phyloP scores from a whole-genome alignment of 1,284 basidiomycete genomes.

The Ceratobasidium sp. region DNA sequence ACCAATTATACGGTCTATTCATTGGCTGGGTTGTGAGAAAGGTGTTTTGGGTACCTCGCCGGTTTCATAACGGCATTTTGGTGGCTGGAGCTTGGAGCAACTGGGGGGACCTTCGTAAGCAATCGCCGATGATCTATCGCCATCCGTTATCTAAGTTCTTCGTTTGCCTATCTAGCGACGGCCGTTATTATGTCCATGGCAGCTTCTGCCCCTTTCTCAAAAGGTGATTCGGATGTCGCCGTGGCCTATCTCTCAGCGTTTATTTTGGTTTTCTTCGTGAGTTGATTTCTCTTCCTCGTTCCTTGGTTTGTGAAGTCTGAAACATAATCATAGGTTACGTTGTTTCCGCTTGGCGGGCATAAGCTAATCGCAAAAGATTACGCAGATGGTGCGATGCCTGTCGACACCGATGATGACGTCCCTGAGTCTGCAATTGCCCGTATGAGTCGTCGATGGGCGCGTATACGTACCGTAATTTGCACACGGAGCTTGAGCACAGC shows the following conservation, averaged over 20 bases:
- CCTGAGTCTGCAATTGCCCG: slow-evolving; percentile 51
- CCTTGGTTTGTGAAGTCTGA: neutral
- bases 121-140: neutral
- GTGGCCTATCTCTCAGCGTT: slow-evolving; percentile 73
- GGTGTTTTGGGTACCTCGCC: slow-evolving; percentile 82
- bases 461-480: slow-evolving; percentile 51
- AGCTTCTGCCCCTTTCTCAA: slow-evolving; percentile 67
- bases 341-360: slow-evolving; percentile 73
- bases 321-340: slow-evolving; percentile 63
- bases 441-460: neutral
- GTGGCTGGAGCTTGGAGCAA: slow-evolving; percentile 77
- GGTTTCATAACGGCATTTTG: slow-evolving; percentile 78
- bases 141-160: neutral
- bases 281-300: slow-evolving; percentile 48
- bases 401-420: slow-evolving; percentile 69
- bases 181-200: slow-evolving; percentile 72
- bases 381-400: slow-evolving; percentile 62
- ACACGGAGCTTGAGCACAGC: neutral
- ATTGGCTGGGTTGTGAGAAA: slow-evolving; percentile 72
- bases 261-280: slow-evolving; percentile 63
- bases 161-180: slow-evolving; percentile 64
- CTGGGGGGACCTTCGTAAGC: slow-evolving; percentile 76
- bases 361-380: slow-evolving; percentile 71
- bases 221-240: slow-evolving; percentile 70
- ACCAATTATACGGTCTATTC: slow-evolving; percentile 67